phyloP scores from a whole-genome alignment of 306 rosid genomes.

The Lithocarpus polystachyus region DNA sequence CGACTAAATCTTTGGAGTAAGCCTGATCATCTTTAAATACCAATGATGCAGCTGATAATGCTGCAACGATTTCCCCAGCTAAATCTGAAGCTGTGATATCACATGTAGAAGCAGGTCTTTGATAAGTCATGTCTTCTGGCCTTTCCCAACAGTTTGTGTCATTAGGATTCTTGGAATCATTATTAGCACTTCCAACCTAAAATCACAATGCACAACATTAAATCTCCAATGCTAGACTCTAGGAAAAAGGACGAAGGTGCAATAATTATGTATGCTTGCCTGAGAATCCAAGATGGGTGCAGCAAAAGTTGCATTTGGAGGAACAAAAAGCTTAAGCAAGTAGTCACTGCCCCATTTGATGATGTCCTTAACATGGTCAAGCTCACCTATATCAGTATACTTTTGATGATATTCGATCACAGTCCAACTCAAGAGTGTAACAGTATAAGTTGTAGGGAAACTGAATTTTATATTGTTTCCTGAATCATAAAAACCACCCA shows the following conservation, averaged over 20 bases:
- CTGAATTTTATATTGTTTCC: slow-evolving; percentile 81
- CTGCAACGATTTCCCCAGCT: slow-evolving; percentile 74
- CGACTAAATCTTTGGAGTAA: slow-evolving; percentile 44
- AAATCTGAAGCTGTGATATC: slow-evolving; percentile 65
- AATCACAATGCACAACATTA: not conserved
- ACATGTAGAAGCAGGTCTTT: slow-evolving; percentile 60
- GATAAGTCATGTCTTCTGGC: slow-evolving; percentile 69
- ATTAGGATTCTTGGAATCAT: slow-evolving; percentile 24
- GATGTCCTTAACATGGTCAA: slow-evolving; percentile 74
- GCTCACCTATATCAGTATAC: slow-evolving; percentile 61
- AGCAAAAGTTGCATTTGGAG: slow-evolving; percentile 37
- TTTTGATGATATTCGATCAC: slow-evolving; percentile 71
- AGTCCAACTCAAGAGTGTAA: slow-evolving; percentile 80
- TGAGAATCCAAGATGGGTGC: slow-evolving; percentile 58
- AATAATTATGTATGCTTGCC: slow-evolving; percentile 34
- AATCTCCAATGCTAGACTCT: not conserved
- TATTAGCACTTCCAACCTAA: slow-evolving; percentile 70
- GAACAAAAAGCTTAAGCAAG: slow-evolving; percentile 55
- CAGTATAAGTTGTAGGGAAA: slow-evolving; percentile 77
- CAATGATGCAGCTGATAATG: slow-evolving; percentile 75
- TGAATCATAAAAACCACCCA: slow-evolving; percentile 91
- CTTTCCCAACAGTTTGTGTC: slow-evolving; percentile 74
- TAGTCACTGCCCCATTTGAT: slow-evolving; percentile 86
- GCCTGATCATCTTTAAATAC: slow-evolving; percentile 50
- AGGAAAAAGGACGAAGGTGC: not conserved